phyloP scores from a whole-genome alignment of 2,329 filamentous ascomycete genomes.

The Cordyceps cicadae region DNA sequence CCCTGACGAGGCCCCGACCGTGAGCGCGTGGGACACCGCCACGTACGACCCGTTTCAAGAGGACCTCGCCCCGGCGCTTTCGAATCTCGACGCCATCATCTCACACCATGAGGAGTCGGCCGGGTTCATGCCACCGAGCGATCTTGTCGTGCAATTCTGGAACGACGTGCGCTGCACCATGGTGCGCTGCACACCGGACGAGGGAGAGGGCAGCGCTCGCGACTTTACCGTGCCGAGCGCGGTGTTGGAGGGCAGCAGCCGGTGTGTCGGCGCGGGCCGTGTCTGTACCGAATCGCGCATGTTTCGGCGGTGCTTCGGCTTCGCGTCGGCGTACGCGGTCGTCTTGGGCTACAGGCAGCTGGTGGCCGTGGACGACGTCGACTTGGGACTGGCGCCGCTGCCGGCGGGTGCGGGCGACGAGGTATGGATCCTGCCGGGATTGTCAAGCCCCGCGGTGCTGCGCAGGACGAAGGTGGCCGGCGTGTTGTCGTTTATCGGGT shows the following conservation, averaged over 20 bases:
- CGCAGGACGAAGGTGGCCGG: background rate
- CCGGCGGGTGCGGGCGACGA: slow-evolving; percentile 16
- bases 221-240: slow-evolving; percentile 17
- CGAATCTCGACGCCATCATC: slow-evolving; percentile 15
- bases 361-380: slow-evolving; percentile 14
- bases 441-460: slow-evolving; percentile 17
- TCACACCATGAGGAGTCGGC: slow-evolving; percentile 14
- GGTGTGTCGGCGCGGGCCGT: slow-evolving; percentile 16
- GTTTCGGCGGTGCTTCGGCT: slow-evolving; percentile 15
- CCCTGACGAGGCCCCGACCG: background rate
- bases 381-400: slow-evolving; percentile 17
- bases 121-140: slow-evolving; percentile 14
- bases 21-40: slow-evolving; percentile 9
- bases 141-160: slow-evolving; percentile 17
- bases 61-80: slow-evolving; percentile 15
- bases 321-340: slow-evolving; percentile 14
- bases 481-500: slow-evolving; percentile 15
- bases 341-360: slow-evolving; percentile 19
- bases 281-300: slow-evolving; percentile 13
- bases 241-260: slow-evolving; percentile 14
- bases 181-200: slow-evolving; percentile 14
- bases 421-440: slow-evolving; percentile 18
- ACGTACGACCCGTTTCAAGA: slow-evolving; percentile 17
- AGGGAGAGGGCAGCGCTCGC: slow-evolving; percentile 1
- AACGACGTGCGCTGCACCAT: slow-evolving; percentile 16